These are phyloP conservation scores for Dactylis glomerata DNA, from an alignment of 176 grass and related monocot genomes.

Conservation along the genomic window DNA sequence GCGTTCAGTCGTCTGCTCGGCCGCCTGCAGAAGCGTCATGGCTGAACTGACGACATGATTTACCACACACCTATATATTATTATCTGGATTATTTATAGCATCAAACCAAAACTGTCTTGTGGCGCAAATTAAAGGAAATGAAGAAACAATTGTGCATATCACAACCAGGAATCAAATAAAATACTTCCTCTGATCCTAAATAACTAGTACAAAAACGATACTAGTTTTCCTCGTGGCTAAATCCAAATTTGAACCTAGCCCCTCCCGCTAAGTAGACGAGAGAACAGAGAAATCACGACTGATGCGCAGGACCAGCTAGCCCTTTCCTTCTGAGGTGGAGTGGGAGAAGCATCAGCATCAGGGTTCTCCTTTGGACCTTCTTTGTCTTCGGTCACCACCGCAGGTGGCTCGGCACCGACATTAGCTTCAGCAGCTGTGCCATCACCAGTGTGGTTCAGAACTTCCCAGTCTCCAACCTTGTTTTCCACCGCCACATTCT, in stretches of 20 bases:
- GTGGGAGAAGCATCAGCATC: neutral
- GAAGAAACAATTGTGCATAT: no score
- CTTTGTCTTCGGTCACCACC: conserved; percentile 33
- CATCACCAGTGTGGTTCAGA: neutral
- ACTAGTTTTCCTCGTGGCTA: no score
- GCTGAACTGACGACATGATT: no score
- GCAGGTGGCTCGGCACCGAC: neutral
- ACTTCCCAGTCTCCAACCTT: neutral
- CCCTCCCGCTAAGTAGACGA: neutral
- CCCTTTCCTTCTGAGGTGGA: conserved; percentile 34
- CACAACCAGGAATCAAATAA: no score
- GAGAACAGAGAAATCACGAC: conserved; percentile 57
- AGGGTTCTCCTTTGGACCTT: conserved; percentile 18
- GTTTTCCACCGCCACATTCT: conserved; percentile 11
- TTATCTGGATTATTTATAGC: no score
- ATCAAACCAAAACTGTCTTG: no score
- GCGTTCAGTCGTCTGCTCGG: no score
- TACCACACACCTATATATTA: no score
- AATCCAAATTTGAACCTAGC: neutral
- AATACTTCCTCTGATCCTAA: no score
- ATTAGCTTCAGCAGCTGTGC: neutral
- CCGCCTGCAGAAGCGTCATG: no score
- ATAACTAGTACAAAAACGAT: no score
- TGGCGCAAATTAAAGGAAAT: no score
- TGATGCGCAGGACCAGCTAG: conserved; percentile 62